phyloP scores from a whole-genome alignment of 1,284 basidiomycete genomes.

The Termitomyces sp. region DNA sequence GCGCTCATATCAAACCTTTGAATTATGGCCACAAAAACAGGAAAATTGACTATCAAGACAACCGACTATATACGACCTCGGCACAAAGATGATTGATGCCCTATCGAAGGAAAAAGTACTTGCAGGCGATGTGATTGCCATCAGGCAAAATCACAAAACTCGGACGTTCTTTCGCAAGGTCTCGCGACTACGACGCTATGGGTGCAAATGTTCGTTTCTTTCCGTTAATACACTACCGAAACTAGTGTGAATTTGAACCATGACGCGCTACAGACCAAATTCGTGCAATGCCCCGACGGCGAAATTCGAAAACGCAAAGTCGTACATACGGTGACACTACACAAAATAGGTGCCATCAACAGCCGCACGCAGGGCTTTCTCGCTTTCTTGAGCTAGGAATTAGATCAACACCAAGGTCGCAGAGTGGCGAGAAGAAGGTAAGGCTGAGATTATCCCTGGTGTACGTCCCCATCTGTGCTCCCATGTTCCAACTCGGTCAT shows the following conservation, averaged over 20 bases:
- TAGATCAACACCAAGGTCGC: slow-evolving; percentile 97
- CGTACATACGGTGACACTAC: slow-evolving; percentile 93
- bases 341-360: slow-evolving; percentile 99
- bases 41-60: slow-evolving; percentile 96
- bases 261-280: slow-evolving; percentile 70
- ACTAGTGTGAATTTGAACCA: not conserved
- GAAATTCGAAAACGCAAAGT: slow-evolving; percentile 97
- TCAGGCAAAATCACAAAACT: slow-evolving; percentile 98
- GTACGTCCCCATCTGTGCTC: slow-evolving; percentile 46
- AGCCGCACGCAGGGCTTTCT: slow-evolving; percentile 92
- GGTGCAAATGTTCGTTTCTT: slow-evolving; percentile 81
- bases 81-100: slow-evolving; percentile 98
- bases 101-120: slow-evolving; percentile 95
- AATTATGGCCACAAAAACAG: slow-evolving; percentile 89
- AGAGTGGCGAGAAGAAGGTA: slow-evolving; percentile 98
- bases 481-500: not conserved
- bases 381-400: slow-evolving; percentile 82
- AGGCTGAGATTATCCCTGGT: slow-evolving; percentile 96
- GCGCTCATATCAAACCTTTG: slow-evolving; percentile 9
- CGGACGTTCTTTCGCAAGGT: slow-evolving; percentile 91
- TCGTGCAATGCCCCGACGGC: slow-evolving; percentile 96
- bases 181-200: slow-evolving; percentile 98
- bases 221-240: not conserved
- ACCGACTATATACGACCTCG: slow-evolving; percentile 98
- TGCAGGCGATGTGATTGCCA: slow-evolving; percentile 93